Conservation (phyloP, 2,329 filamentous ascomycete species). For the Diaporthe longicolla region DNA sequence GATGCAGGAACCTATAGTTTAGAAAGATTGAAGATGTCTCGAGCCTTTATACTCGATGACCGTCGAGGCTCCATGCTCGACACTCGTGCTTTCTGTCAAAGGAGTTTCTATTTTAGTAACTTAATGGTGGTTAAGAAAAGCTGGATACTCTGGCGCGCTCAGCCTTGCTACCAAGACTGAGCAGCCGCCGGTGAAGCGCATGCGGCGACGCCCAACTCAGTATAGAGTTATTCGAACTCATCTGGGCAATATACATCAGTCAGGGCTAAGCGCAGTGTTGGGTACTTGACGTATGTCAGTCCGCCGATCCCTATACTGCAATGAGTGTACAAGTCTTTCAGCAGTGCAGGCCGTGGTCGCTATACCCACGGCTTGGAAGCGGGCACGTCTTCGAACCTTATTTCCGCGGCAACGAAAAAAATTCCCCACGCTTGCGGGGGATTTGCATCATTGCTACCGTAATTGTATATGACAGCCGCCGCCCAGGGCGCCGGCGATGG, state of each 20-base stretch:
- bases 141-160: not conserved
- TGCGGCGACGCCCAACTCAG: constrained; percentile 8
- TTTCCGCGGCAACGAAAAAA: not conserved
- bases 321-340: not conserved
- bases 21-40: not conserved
- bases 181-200: constrained; percentile 17
- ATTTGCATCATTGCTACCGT: not conserved
- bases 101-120: constrained; percentile 8
- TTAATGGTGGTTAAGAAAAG: constrained; percentile 3
- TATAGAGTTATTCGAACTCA: constrained; percentile 4
- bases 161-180: constrained; percentile 24
- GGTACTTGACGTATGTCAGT: not conserved
- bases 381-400: not conserved
- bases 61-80: not conserved
- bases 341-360: constrained; percentile 1
- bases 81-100: not conserved
- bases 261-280: not conserved
- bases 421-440: too few relatives aligned
- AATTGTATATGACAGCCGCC: constrained; percentile 5
- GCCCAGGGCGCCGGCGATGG: constrained; percentile 19
- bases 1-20: not conserved
- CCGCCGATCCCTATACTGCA: constrained; percentile 7
- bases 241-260: constrained; percentile 22
- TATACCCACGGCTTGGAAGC: constrained; percentile 13
- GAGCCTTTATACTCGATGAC: not conserved